These are phyloP conservation scores for Penstemon eatonii DNA, from an alignment of 257 asterid species.

Conservation along the genomic window DNA sequence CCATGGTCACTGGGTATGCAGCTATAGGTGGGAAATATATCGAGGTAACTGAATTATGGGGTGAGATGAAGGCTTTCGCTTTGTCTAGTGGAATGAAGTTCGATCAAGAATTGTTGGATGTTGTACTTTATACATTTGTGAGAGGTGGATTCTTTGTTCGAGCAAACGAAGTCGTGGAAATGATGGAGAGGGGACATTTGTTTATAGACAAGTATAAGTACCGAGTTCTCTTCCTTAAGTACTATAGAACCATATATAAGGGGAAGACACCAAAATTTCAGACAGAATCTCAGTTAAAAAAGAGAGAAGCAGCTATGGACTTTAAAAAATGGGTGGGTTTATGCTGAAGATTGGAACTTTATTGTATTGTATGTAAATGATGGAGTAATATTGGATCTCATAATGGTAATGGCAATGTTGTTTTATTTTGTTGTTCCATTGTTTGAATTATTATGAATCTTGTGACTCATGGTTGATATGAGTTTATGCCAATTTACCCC, in stretches of 20 bases:
- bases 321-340: conserved; percentile 89
- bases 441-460: too few relatives aligned
- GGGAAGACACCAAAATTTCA: conserved; percentile 83
- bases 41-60: conserved; percentile 94
- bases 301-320: conserved; percentile 74
- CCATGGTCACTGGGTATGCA: conserved; percentile 83
- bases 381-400: too few relatives aligned
- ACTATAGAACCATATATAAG: conserved; percentile 68
- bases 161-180: conserved; percentile 76
- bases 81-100: conserved; percentile 65
- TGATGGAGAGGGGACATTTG: conserved; percentile 76
- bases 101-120: conserved; percentile 82
- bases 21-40: conserved; percentile 79
- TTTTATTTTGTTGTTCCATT: too few relatives aligned
- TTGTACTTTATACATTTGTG: conserved; percentile 80
- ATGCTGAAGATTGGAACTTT: conserved; percentile 27
- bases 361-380: too few relatives aligned
- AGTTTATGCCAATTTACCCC: too few relatives aligned
- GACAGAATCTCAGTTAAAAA: conserved; percentile 73
- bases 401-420: too few relatives aligned
- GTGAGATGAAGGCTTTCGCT: conserved; percentile 79
- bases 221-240: conserved; percentile 71
- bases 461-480: too few relatives aligned
- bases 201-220: conserved; percentile 87
- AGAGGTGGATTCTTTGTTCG: conserved; percentile 87